Base-by-base conservation (phyloP, 106 monocot species). In the Triglochin maritima region DNA sequence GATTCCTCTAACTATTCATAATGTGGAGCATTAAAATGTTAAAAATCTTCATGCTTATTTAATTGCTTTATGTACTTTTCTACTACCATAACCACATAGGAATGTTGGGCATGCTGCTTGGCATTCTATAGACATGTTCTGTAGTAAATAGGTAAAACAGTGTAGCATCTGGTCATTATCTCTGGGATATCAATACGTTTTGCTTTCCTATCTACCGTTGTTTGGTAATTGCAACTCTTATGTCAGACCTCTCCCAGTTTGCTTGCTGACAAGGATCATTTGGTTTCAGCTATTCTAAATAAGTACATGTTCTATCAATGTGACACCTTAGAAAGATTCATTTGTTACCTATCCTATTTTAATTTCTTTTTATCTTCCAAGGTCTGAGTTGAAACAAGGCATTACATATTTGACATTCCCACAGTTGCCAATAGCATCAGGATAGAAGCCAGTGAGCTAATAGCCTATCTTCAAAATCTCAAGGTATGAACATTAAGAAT, bases 381-480 rank as follows among this genome's bases (percentile, higher is more conserved):
- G 90, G 55, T 84, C 84, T 46, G 91, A 82, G 46, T 69, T n/a
- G 41, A 98, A 84, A 54, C 76, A 77, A 53, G 96, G 47, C 70
- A 82, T 57, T 88, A 84, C 74, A 77, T 84, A 51, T 98, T 98
- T 81, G 85, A 88, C 74, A 79, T 98, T 64, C 83, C 84, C 49
- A 79, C 63, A 53, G 29, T 91, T 44, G 88, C 88, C 65, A 98
- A 98, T 82, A 48, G 7, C 57, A 47, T 72, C 47, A 14, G 63
- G 5, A 77, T 58, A 44, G 68, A 72, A 52, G 46, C 80, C 4
- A 67, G 48, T 69, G 77, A 80, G n/a, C 48, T 98, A 47, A 63
- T 84, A 63, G 79, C 78, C 67, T 78, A 82, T 16, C 76, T 98
- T n/a, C 79, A 81, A 62, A 78, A 83, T 9, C 88, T 91, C 13